Percentiles rank a stretch among this genome's conserved stretches.
phyloP scores from a whole-genome alignment of 1,284 basidiomycete genomes.

The Ganoderma boninense region DNA sequence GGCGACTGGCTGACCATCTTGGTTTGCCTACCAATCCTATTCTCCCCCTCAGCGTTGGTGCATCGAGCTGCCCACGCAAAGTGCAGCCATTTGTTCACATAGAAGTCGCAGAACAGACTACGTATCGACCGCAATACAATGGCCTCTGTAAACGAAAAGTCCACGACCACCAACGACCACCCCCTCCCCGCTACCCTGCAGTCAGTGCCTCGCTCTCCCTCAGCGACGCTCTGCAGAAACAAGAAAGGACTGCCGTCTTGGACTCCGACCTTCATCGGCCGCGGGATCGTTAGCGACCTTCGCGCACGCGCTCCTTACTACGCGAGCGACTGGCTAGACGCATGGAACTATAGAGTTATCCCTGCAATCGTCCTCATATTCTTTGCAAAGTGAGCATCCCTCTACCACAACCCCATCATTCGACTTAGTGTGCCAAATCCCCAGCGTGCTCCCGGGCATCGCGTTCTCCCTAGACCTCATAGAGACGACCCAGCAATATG shows the following conservation, averaged over 20 bases:
- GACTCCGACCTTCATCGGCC: conserved; percentile 51
- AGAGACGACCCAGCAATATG: conserved; percentile 90
- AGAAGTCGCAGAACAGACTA: not conserved
- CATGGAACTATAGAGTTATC: conserved; percentile 87
- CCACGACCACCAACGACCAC: not conserved
- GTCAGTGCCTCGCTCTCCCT: conserved; percentile 27
- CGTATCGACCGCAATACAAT: not conserved
- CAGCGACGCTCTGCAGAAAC: conserved; percentile 32
- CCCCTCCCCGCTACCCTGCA: not conserved
- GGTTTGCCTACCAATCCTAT: not conserved
- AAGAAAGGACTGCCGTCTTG: conserved; percentile 20
- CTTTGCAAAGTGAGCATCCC: conserved; percentile 73
- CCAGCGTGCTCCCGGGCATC: conserved; percentile 86
- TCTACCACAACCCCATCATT: not conserved
- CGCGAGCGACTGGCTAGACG: conserved; percentile 86
- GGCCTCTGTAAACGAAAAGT: not conserved
- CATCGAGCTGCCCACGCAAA: not conserved
- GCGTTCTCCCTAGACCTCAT: conserved; percentile 95
- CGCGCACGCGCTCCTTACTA: conserved; percentile 84
- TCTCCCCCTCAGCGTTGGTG: not conserved
- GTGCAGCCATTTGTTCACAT: not conserved
- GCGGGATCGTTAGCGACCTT: conserved; percentile 85
- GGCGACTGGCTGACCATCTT: not conserved
- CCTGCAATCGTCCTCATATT: conserved; percentile 82
- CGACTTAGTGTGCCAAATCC: not conserved